A percentile compares a stretch with the other conserved stretches of the same genome.
Evolutionary conservation across 345 rosid species (phyloP).

Genomic region (Boechera stricta): DNA sequence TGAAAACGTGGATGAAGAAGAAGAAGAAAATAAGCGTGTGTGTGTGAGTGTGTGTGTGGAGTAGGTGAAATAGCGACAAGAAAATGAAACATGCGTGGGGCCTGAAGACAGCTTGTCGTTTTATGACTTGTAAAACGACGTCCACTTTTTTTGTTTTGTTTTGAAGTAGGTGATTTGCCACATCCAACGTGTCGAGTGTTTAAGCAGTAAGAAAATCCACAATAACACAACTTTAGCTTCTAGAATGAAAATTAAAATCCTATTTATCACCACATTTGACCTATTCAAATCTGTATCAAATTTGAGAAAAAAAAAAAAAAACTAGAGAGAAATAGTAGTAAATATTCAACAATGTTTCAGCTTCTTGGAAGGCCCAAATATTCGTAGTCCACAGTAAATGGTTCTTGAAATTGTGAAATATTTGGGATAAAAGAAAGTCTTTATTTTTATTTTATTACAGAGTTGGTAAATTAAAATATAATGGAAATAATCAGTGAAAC

Average conservation of each 20-base stretch:
- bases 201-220: neutral
- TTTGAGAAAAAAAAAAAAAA: neutral
- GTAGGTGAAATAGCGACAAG: constrained; percentile 37
- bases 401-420: neutral
- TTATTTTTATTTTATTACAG: neutral
- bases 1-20: neutral
- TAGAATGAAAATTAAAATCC: constrained; percentile 27
- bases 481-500: constrained; percentile 13
- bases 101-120: constrained; percentile 46
- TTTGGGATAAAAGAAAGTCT: neutral
- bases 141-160: constrained; percentile 19
- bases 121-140: constrained; percentile 38
- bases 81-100: constrained; percentile 30
- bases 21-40: constrained; percentile 21
- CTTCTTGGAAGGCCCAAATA: constrained; percentile 8
- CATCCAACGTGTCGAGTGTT: constrained; percentile 19
- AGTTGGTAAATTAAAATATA: neutral
- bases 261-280: neutral
- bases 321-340: neutral
- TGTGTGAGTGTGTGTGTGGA: neutral
- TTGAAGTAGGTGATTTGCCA: constrained; percentile 34
- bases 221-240: neutral
- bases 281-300: neutral
- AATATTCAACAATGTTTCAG: neutral
- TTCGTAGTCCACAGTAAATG: neutral